These are phyloP conservation scores for Biscogniauxia marginata DNA, from an alignment of 2,329 filamentous ascomycete species.

Conservation along the genomic window DNA sequence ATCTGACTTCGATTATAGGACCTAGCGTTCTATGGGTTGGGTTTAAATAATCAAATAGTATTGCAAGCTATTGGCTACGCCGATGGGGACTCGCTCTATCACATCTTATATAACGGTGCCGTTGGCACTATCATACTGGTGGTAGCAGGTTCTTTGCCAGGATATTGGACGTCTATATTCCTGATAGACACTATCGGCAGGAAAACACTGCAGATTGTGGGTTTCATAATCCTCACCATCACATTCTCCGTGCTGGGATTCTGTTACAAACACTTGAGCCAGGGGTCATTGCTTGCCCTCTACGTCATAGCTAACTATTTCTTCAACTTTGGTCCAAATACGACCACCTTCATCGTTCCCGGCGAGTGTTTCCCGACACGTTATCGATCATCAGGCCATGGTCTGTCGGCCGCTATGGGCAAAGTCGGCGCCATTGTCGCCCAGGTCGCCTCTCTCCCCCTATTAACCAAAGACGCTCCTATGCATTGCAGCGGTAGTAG, in stretches of 20 bases:
- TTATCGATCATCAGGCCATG: constrained; percentile 62
- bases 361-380: constrained; percentile 65
- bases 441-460: constrained; percentile 62
- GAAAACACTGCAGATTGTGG: constrained; percentile 69
- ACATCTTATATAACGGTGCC: constrained; percentile 68
- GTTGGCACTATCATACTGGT: constrained; percentile 76
- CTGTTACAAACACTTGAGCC: constrained; percentile 48
- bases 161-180: constrained; percentile 75
- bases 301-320: constrained; percentile 66
- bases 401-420: constrained; percentile 63
- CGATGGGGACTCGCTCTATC: constrained; percentile 61
- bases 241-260: constrained; percentile 65
- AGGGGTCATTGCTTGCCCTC: constrained; percentile 53
- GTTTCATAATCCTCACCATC: constrained; percentile 60
- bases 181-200: constrained; percentile 74
- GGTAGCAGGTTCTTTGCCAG: constrained; percentile 74
- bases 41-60: constrained; percentile 73
- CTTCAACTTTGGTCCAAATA: constrained; percentile 66
- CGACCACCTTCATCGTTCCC: constrained; percentile 64
- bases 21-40: constrained; percentile 66
- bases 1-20: constrained; percentile 45
- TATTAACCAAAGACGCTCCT: constrained; percentile 56
- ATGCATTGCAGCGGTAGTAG: constrained; percentile 46
- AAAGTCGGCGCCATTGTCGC: constrained; percentile 69
- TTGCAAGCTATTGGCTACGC: constrained; percentile 71